These are phyloP conservation scores for Stipa capillata DNA, from an alignment of 176 grass and related monocot species.

Conservation along the genomic window DNA sequence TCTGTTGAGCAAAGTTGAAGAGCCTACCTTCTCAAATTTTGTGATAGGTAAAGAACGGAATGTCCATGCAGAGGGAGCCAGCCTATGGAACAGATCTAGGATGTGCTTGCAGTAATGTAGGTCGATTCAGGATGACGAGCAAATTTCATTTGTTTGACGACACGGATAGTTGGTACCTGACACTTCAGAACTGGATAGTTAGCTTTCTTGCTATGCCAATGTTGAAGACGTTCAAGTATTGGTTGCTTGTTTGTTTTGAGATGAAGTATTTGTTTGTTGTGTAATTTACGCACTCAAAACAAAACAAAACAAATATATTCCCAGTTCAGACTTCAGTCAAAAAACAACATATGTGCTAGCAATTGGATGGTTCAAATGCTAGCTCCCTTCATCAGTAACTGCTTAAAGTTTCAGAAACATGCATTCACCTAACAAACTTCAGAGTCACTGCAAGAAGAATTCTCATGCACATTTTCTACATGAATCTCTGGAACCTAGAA, in stretches of 20 bases:
- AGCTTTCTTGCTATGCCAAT: not conserved
- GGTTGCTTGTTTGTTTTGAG: not conserved
- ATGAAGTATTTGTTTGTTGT: not conserved
- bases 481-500: not conserved
- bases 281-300: not conserved
- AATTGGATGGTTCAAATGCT: too few relatives aligned
- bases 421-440: too few relatives aligned
- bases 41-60: slow-evolving; percentile 4
- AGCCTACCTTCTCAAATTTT: not conserved
- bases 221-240: not conserved
- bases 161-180: not conserved
- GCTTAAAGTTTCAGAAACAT: too few relatives aligned
- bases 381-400: too few relatives aligned
- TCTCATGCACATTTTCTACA: not conserved
- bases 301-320: not conserved
- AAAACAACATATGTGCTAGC: too few relatives aligned
- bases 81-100: slow-evolving; percentile 26
- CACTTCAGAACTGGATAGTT: not conserved
- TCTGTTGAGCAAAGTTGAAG: slow-evolving; percentile 34
- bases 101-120: slow-evolving; percentile 42
- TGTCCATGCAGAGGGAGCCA: not conserved
- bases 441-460: too few relatives aligned
- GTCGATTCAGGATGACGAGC: not conserved
- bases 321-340: too few relatives aligned
- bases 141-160: not conserved